A percentile compares a stretch with the other conserved stretches of the same genome.
phyloP scores from a whole-genome alignment of 1,139 yeast species.

The Suhomyces coccinellae region DNA sequence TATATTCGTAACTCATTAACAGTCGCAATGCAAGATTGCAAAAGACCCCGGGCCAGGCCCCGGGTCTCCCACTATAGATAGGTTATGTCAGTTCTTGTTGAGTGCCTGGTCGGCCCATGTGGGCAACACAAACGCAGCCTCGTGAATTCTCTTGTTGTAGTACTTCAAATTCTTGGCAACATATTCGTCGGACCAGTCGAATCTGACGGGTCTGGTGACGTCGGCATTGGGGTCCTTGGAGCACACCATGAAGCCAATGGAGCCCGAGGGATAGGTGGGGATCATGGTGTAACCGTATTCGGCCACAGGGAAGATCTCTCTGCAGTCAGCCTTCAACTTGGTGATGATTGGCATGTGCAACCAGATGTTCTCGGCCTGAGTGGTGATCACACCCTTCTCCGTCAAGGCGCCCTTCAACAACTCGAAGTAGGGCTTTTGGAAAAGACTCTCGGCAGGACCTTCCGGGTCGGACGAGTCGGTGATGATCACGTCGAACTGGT shows the following conservation, averaged over 20 bases:
- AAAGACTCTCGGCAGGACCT: constrained; percentile 90
- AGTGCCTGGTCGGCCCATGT: constrained; percentile 65
- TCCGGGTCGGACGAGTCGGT: constrained; percentile 97
- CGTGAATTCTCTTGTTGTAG: constrained; percentile 77
- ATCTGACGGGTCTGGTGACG: constrained; percentile 67
- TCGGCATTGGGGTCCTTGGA: constrained; percentile 66
- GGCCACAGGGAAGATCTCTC: constrained; percentile 80
- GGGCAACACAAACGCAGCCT: constrained; percentile 85
- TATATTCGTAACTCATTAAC: constrained; percentile 7
- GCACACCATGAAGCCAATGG: constrained; percentile 92
- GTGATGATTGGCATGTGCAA: constrained; percentile 78
- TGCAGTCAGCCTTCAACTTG: constrained; percentile 72
- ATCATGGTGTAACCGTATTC: constrained; percentile 86
- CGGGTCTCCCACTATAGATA: background rate
- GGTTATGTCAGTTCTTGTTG: constrained; percentile 19
- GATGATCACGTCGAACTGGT: constrained; percentile 82
- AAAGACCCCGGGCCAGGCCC: background rate
- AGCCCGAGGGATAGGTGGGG: constrained; percentile 94
- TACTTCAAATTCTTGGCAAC: constrained; percentile 70
- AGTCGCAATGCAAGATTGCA: background rate
- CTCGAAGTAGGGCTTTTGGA: constrained; percentile 84
- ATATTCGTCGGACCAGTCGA: constrained; percentile 56
- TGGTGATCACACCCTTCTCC: constrained; percentile 83
- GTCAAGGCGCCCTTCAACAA: constrained; percentile 78
- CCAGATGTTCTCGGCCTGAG: constrained; percentile 93